phyloP scores from a whole-genome alignment of 169 alveolate genomes.

The Babesia caballi region DNA sequence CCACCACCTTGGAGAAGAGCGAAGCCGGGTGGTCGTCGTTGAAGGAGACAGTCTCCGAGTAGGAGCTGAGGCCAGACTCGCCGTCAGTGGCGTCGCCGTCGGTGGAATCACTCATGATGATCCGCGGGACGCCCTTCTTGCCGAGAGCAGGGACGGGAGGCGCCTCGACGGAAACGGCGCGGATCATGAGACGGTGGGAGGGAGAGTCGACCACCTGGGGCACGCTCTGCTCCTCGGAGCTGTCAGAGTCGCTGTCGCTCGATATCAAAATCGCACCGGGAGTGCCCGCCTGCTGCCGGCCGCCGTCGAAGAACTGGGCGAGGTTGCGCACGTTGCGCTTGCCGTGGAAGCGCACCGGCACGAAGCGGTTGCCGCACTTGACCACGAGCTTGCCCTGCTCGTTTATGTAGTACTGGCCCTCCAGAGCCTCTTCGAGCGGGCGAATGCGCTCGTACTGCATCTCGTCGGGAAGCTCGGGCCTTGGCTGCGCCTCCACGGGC shows the following conservation, averaged over 20 bases:
- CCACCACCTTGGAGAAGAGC: not conserved
- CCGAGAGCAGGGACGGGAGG: not conserved
- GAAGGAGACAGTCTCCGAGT: not conserved
- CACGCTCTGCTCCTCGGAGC: not conserved
- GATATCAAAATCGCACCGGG: not conserved
- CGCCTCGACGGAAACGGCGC: not conserved
- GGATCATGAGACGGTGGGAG: not conserved
- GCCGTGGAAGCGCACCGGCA: conserved; percentile 30
- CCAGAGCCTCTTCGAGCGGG: conserved; percentile 17
- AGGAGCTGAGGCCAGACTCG: too few species aligned
- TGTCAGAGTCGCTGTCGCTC: not conserved
- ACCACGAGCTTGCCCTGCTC: conserved; percentile 26
- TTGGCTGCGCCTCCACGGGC: not conserved
- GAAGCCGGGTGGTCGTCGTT: not conserved
- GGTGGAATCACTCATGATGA: too few species aligned
- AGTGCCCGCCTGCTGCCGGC: not conserved
- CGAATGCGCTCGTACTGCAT: not conserved
- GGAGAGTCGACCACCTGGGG: conserved; percentile 3
- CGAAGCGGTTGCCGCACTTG: conserved; percentile 31
- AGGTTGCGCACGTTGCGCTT: conserved; percentile 29
- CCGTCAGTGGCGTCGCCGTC: not conserved
- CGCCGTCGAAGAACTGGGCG: conserved; percentile 19
- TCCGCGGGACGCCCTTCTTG: too few species aligned
- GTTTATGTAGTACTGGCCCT: conserved; percentile 31
- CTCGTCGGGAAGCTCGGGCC: not conserved